Conservation (phyloP, 306 rosid species). For the Pyrus bretschneideri region DNA sequence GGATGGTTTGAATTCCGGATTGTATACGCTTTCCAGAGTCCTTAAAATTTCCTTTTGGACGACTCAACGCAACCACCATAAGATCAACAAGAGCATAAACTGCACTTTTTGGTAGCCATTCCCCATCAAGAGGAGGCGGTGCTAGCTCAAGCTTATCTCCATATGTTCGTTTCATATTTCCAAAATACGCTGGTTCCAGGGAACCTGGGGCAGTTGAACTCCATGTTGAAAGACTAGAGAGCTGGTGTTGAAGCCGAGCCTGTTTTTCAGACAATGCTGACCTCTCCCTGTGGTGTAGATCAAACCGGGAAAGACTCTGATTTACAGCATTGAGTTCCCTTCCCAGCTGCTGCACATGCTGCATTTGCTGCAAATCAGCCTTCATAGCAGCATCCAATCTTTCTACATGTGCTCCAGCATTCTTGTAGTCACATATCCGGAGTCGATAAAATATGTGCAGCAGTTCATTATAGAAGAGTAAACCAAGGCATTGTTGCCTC, state of each 20-base stretch:
- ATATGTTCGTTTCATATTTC: conserved; percentile 54
- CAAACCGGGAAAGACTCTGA: conserved; percentile 81
- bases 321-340: conserved; percentile 66
- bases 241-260: conserved; percentile 56
- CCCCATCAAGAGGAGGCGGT: conserved; percentile 89
- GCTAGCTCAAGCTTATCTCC: conserved; percentile 90
- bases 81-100: conserved; percentile 88
- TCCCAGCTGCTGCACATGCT: conserved; percentile 50
- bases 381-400: conserved; percentile 89
- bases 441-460: conserved; percentile 82
- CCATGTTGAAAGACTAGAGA: conserved; percentile 38
- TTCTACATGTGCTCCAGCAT: conserved; percentile 81
- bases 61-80: conserved; percentile 70
- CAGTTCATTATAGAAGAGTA: conserved; percentile 81
- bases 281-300: conserved; percentile 71
- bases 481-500: conserved; percentile 73
- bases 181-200: conserved; percentile 79
- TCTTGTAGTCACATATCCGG: conserved; percentile 92
- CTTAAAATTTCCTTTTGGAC: conserved; percentile 92
- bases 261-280: conserved; percentile 77
- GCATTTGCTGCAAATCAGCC: conserved; percentile 65
- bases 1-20: conserved; percentile 68
- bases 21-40: conserved; percentile 86
- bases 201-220: conserved; percentile 44
- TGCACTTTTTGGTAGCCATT: conserved; percentile 97